Evolutionary conservation across 2,329 filamentous ascomycete genomes (phyloP).

Genomic region (Cladosporium cucumerinum): DNA sequence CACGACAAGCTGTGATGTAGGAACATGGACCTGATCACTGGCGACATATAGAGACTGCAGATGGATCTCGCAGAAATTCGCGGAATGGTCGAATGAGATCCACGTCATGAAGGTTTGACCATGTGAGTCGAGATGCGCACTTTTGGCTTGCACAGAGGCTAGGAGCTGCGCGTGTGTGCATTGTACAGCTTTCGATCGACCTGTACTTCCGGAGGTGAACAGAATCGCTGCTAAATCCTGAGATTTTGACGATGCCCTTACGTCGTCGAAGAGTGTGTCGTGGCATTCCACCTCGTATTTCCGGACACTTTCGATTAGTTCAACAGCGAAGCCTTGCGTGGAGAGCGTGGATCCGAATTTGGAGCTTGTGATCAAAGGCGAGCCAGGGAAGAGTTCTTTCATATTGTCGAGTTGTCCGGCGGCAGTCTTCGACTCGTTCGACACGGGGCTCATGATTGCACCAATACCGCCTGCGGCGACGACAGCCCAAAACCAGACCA

Average conservation of each 20-base stretch:
- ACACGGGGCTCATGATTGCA: conserved; percentile 22
- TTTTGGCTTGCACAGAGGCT: conserved; percentile 15
- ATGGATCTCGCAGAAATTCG: conserved; percentile 51
- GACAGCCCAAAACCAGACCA: conserved; percentile 12
- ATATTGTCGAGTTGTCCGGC: conserved; percentile 25
- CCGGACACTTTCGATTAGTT: neutral
- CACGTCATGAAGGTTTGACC: conserved; percentile 40
- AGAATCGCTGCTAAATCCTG: conserved; percentile 15
- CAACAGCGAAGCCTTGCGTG: neutral
- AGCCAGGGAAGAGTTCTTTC: conserved; percentile 19
- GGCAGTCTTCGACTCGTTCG: conserved; percentile 24
- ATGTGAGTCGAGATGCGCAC: neutral
- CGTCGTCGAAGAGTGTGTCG: neutral
- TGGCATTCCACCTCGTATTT: neutral
- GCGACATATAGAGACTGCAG: conserved; percentile 45
- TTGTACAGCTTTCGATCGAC: conserved; percentile 27
- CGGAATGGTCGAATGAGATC: conserved; percentile 55
- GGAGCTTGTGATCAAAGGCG: conserved; percentile 16
- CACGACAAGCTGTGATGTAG: conserved; percentile 40
- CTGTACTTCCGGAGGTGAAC: conserved; percentile 27
- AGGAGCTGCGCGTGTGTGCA: conserved; percentile 28
- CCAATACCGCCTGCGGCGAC: conserved; percentile 17
- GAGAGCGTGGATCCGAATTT: neutral
- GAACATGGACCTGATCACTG: conserved; percentile 47
- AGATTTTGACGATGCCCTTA: neutral